Percentiles rank a stretch among this genome's conserved stretches.
Evolutionary conservation across 768 basidiomycete species (phyloP).

Genomic region (Clitopilus passeckerianus): DNA sequence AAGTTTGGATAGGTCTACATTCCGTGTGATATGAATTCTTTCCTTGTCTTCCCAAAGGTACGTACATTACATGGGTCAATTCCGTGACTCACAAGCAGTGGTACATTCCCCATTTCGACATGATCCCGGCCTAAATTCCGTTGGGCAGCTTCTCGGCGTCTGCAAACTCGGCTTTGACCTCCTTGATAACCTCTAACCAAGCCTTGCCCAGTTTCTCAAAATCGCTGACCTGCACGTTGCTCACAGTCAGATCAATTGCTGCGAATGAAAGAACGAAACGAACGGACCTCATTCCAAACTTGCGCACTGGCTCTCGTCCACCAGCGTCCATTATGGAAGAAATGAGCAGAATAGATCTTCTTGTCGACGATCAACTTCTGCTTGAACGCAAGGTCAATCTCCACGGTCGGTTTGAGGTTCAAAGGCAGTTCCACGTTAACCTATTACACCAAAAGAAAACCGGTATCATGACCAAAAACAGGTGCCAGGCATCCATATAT

Average conservation of each 20-base stretch:
- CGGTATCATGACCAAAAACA: not conserved
- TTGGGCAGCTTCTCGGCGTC: not conserved
- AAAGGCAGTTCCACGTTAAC: constrained; percentile 15
- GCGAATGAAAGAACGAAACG: not conserved
- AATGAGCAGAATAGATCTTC: constrained; percentile 14
- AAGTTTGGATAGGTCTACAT: not conserved
- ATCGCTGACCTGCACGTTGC: not conserved
- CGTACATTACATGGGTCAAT: not conserved
- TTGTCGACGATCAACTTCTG: constrained; percentile 21
- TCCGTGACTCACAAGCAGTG: not conserved
- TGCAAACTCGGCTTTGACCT: not conserved
- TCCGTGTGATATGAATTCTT: not conserved
- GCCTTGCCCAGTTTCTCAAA: constrained; percentile 2
- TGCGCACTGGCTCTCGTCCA: constrained; percentile 16
- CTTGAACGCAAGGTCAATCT: constrained; percentile 19
- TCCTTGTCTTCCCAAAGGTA: not conserved
- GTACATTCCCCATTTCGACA: not conserved
- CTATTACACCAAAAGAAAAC: not conserved
- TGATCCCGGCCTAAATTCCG: not conserved
- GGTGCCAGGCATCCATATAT: constrained; percentile 1
- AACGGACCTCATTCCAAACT: constrained; percentile 15
- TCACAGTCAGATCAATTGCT: not conserved
- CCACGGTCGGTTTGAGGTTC: constrained; percentile 9
- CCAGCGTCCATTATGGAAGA: constrained; percentile 13
- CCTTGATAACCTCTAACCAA: constrained; percentile 1